These are phyloP conservation scores for Teratosphaeria viscida DNA, from an alignment of 2,329 filamentous ascomycete species.

Conservation along the genomic window DNA sequence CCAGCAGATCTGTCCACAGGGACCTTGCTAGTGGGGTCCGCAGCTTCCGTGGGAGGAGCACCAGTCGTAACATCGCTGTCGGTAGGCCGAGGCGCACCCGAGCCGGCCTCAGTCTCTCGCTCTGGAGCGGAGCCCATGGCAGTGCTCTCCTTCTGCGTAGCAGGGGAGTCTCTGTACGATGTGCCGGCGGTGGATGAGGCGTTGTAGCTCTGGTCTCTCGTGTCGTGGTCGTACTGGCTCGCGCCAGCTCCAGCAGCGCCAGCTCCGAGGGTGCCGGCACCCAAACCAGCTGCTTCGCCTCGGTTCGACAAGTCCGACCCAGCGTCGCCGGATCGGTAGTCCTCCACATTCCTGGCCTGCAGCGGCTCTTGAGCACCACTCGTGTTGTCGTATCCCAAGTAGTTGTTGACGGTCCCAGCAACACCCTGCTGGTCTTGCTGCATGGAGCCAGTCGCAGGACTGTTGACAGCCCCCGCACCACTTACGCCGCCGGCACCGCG, in stretches of 20 bases:
- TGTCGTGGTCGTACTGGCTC: not conserved
- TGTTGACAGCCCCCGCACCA: constrained; percentile 10
- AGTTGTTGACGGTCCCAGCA: constrained; percentile 13
- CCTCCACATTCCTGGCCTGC: not conserved
- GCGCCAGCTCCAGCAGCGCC: not conserved
- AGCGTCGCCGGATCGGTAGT: not conserved
- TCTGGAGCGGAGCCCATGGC: not conserved
- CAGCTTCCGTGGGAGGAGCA: not conserved
- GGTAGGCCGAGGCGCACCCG: not conserved
- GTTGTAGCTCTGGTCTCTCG: not conserved
- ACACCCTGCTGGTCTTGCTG: constrained; percentile 8
- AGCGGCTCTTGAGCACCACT: not conserved
- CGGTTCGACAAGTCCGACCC: not conserved
- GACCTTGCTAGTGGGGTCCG: not conserved
- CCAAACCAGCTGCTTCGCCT: not conserved
- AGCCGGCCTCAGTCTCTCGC: not conserved
- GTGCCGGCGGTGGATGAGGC: not conserved
- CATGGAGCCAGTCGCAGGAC: constrained; percentile 6
- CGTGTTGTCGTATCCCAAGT: constrained; percentile 11
- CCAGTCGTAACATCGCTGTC: constrained; percentile 4
- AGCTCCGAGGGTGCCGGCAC: not conserved
- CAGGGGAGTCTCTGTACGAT: not conserved
- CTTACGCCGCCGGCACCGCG: constrained; percentile 11
- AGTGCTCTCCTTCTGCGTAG: not conserved
- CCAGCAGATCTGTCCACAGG: not conserved